phyloP scores from a whole-genome alignment of 2,329 filamentous ascomycete genomes.

The Berkeleyomyces rouxiae region DNA sequence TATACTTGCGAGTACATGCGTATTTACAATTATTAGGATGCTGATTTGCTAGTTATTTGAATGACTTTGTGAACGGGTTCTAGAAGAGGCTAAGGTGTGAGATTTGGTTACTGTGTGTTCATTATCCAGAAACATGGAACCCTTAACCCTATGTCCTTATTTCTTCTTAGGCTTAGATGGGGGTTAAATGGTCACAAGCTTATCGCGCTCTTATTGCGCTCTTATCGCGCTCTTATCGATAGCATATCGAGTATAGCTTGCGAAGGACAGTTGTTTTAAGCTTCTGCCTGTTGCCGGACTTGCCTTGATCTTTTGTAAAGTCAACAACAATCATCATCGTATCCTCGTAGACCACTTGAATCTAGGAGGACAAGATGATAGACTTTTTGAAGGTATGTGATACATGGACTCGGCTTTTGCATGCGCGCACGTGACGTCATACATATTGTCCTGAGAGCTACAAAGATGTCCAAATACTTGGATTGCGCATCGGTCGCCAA shows the following conservation, averaged over 20 bases:
- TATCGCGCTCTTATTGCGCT: neutral
- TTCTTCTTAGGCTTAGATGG: neutral
- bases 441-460: neutral
- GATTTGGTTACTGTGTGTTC: too few species aligned
- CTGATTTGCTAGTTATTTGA: too few species aligned
- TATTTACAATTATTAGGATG: too few species aligned
- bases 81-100: too few species aligned
- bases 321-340: neutral
- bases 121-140: neutral
- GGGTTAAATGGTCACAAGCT: neutral
- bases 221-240: constrained; percentile 1
- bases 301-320: neutral
- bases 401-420: neutral
- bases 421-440: constrained; percentile 3
- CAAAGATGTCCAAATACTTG: neutral
- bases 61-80: too few species aligned
- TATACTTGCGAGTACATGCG: too few species aligned
- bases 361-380: constrained; percentile 11
- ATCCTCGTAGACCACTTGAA: neutral
- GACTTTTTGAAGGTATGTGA: constrained; percentile 12
- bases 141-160: neutral
- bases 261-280: neutral
- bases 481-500: neutral
- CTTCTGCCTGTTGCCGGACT: neutral
- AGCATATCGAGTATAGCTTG: neutral